Evolutionary conservation across 768 basidiomycete species (phyloP).

Genomic region (Russula dissimulans): DNA sequence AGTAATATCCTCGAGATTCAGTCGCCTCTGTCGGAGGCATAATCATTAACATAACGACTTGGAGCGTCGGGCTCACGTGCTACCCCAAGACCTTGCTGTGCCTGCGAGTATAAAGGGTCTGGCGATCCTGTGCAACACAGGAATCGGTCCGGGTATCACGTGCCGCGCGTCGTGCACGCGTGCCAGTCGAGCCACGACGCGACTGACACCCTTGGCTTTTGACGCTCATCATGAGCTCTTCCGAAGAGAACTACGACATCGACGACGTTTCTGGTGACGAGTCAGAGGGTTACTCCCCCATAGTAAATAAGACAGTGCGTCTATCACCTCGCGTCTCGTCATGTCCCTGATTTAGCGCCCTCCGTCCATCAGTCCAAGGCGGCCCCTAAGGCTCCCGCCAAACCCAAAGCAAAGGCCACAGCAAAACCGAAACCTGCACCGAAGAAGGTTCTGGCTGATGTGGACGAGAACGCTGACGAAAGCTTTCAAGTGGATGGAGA

Average conservation of each 20-base stretch:
- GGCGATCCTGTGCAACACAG: no score
- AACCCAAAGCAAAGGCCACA: slow-evolving; percentile 38
- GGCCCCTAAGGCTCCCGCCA: slow-evolving; percentile 35
- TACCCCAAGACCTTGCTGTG: no score
- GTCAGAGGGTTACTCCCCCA: slow-evolving; percentile 58
- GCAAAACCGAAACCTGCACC: slow-evolving; percentile 42
- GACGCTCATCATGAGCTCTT: slow-evolving; percentile 53
- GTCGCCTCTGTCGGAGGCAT: no score
- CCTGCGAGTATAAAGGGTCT: no score
- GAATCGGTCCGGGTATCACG: no score
- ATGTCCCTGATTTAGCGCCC: slow-evolving; percentile 1
- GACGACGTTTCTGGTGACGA: slow-evolving; percentile 51
- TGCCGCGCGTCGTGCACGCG: slow-evolving; percentile 8
- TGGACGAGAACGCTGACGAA: slow-evolving; percentile 49
- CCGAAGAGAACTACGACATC: slow-evolving; percentile 63
- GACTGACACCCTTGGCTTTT: neutral
- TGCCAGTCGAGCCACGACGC: neutral
- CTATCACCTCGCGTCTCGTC: slow-evolving; percentile 19
- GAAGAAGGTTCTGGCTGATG: slow-evolving; percentile 62
- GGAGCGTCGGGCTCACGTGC: no score
- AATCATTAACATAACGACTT: no score
- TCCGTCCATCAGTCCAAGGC: slow-evolving; percentile 33
- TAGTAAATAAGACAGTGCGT: slow-evolving; percentile 39
- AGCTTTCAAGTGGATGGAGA: slow-evolving; percentile 35
- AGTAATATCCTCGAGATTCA: no score